Percentiles rank a stretch among this genome's conserved stretches.
Evolutionary conservation across 805 yeast species (phyloP).

Genomic region (Ogataea dorogensis): DNA sequence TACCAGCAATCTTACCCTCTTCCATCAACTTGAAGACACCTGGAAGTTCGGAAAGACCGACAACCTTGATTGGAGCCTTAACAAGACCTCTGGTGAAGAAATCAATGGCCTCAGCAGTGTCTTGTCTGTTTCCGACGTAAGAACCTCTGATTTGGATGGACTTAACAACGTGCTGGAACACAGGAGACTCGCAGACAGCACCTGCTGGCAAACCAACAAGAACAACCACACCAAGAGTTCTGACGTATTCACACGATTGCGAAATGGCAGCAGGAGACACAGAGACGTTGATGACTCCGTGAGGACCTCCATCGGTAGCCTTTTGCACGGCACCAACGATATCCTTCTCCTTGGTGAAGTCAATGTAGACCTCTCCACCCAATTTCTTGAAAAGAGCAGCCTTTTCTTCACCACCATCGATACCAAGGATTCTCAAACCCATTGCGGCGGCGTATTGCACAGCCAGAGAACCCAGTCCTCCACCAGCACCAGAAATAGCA

Average conservation of each 20-base stretch:
- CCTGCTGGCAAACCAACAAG: conserved; percentile 77
- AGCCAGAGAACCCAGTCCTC: conserved; percentile 78
- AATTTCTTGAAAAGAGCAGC: conserved; percentile 48
- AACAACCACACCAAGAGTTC: conserved; percentile 61
- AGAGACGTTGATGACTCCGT: conserved; percentile 67
- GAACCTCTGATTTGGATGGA: conserved; percentile 77
- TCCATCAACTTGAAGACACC: conserved; percentile 76
- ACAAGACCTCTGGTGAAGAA: conserved; percentile 69
- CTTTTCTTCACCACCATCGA: conserved; percentile 75
- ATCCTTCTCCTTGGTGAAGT: conserved; percentile 46
- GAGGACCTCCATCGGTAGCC: conserved; percentile 56
- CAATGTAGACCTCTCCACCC: conserved; percentile 66
- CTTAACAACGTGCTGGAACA: conserved; percentile 72
- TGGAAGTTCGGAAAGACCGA: conserved; percentile 71
- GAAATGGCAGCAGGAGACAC: conserved; percentile 52
- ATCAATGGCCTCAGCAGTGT: conserved; percentile 74
- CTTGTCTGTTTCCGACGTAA: conserved; percentile 88
- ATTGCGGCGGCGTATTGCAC: conserved; percentile 75
- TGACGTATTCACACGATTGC: conserved; percentile 58
- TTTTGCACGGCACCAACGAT: conserved; percentile 40
- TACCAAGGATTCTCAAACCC: conserved; percentile 71
- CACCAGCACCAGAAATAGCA: conserved; percentile 76
- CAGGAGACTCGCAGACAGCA: conserved; percentile 69
- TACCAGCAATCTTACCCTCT: conserved; percentile 82
- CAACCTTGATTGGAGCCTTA: conserved; percentile 66